Base-by-base conservation (phyloP, 208 protist species). In the Trypanosoma melophagium region DNA sequence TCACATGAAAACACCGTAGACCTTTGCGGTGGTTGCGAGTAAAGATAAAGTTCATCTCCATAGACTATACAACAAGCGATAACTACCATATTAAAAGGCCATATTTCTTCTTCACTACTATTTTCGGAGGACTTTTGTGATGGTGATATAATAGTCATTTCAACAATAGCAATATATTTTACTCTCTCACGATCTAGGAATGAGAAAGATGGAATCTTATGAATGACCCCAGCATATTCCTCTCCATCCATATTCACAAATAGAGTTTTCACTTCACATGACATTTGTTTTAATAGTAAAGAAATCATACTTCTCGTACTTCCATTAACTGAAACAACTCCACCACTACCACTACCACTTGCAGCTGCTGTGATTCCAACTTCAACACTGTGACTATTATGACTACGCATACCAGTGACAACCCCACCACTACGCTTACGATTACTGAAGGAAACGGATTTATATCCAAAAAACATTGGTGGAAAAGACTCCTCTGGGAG, bases 31-130 rank as follows among this genome's bases (percentile, higher is more conserved):
- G 59, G 59, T 42, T 55, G 47, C 2, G 45, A 51, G 13, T 10
- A 28, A n/a, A 66, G 22, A 17, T 66, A 49, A 14, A 66, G 61
- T 45, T 66, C 61, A 47, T 66, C 61, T 19, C 44, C 44, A 24
- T 57, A 28, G 10, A 57, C 7, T 28, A 50, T 66, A 28, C 61
- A 44, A 21, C 28, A 66, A 17, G 61, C 45, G 42, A 66, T 17
- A 40, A 66, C 47, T 19, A 57, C 61, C 3, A 31, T 22, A 35
- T 45, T 44, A 28, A 54, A 47, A 14, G 61, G 49, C 21, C 16
- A 58, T 28, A 54, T 40, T 3, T 57, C 17, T 4, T 24, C 28
- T n/a, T 64, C 45, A 17, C n/a, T 47, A 47, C 14, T 40, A 4
- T 47, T 17, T 4, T 24, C 16, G 10, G 53, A 21, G 7, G 5